Evolutionary conservation across 2,329 filamentous ascomycete species (phyloP), one percentile per base, ranked within the genome.

Genomic region (Neurospora crassa): DNA sequence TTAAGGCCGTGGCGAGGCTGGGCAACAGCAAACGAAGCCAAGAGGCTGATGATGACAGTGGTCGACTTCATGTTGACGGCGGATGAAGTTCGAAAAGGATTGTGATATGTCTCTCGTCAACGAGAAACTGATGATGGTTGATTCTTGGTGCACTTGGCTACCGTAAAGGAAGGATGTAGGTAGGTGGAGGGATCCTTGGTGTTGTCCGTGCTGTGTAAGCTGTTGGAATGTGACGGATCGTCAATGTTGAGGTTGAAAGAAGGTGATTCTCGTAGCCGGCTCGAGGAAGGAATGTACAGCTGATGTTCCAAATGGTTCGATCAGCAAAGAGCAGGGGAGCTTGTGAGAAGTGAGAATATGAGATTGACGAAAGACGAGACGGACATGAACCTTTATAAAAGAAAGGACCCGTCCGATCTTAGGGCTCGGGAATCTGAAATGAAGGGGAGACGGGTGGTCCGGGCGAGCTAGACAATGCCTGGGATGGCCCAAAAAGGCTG

Each of bases 11-110:
- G 83, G 72, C 53, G 68, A 29, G 86, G 86, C 79, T 88, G 84
- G 74, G 87, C 87, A 71, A 83, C 77, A 75, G 82, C 85, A 70
- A 80, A 74, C 53, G 83, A 80, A 74, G 83, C 83, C 77, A 85
- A 75, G 70, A 83, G 75, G 75, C 81, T 81, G 79, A 81, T 77
- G 76, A 81, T 75, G 72, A 84, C 71, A 40, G 79, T 78, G 68
- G 78, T 72, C n/a, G 82, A 80, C 80, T 83, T 84, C 83, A 84
- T 84, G 68, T 71, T 81, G 78, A 47, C 73, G 69, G 68, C 77
- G 43, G 67, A 69, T 68, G 45, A 71, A 70, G 70, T 53, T 67
- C 70, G 53, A 53, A 73, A 72, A 70, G 71, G 68, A 70, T 37
- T 53, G 43, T 67, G 53, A 63, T 69, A 68, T 68, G 18, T 40